A percentile compares a stretch with the other conserved stretches of the same genome.
These are phyloP conservation scores for Candida labiduridarum DNA, from an alignment of 1,139 yeast genomes.

Conservation along the genomic window DNA sequence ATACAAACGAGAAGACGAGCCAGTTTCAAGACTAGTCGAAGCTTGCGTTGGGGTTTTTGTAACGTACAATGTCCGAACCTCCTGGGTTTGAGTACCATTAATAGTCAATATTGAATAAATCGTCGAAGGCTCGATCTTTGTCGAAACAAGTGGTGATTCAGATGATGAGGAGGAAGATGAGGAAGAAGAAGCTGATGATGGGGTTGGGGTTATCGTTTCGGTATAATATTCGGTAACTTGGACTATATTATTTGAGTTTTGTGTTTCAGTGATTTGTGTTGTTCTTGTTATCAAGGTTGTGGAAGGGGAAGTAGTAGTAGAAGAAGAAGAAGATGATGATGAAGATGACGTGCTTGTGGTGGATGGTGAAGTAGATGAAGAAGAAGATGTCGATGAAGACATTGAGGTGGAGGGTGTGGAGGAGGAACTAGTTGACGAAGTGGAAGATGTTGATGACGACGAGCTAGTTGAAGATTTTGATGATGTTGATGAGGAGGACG, in stretches of 20 bases:
- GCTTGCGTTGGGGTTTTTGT: constrained; percentile 20
- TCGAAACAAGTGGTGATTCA: constrained; percentile 3
- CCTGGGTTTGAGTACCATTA: constrained; percentile 24
- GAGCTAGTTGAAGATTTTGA: constrained; percentile 12
- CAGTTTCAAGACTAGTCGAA: constrained; percentile 5
- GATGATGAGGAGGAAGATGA: constrained; percentile 13
- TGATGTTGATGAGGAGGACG: constrained; percentile 3
- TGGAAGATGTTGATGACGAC: constrained; percentile 10
- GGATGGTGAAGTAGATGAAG: background rate
- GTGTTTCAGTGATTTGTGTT: constrained; percentile 16
- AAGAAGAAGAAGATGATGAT: constrained; percentile 1
- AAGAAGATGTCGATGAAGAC: constrained; percentile 1
- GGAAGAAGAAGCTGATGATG: constrained; percentile 22
- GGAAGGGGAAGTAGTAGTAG: constrained; percentile 6
- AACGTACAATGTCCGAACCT: constrained; percentile 22
- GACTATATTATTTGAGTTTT: constrained; percentile 12
- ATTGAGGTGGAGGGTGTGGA: constrained; percentile 1
- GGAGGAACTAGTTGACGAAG: constrained; percentile 16
- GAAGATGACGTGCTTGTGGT: background rate
- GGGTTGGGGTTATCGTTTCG: constrained; percentile 11
- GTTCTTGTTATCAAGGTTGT: constrained; percentile 20
- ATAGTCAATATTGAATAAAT: constrained; percentile 21
- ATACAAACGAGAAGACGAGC: constrained; percentile 3
- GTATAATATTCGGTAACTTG: constrained; percentile 13
- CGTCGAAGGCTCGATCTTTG: constrained; percentile 15